Conservation (phyloP, 306 rosid species). For the Elaeagnus macrophylla region DNA sequence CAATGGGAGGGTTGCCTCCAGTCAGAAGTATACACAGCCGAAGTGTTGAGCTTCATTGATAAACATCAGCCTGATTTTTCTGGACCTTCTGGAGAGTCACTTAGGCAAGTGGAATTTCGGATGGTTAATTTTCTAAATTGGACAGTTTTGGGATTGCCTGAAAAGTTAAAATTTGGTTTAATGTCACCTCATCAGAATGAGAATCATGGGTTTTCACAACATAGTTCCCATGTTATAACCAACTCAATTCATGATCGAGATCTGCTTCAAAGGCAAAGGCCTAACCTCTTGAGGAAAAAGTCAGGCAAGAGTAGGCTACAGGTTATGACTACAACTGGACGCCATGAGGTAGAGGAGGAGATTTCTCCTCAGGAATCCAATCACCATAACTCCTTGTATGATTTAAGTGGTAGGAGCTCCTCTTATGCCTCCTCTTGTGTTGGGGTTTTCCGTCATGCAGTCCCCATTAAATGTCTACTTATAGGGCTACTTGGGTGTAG, state of each 20-base stretch:
- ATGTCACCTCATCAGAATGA: slow-evolving; percentile 52
- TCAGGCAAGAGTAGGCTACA: slow-evolving; percentile 95
- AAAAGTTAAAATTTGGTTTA: slow-evolving; percentile 54
- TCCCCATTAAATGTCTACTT: slow-evolving; percentile 85
- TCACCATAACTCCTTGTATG: slow-evolving; percentile 53
- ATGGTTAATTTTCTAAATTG: slow-evolving; percentile 72
- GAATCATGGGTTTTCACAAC: slow-evolving; percentile 44
- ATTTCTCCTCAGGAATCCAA: slow-evolving; percentile 43
- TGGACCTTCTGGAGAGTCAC: slow-evolving; percentile 90
- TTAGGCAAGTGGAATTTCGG: slow-evolving; percentile 86
- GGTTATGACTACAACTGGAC: slow-evolving; percentile 65
- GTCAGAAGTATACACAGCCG: slow-evolving; percentile 78
- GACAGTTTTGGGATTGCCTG: slow-evolving; percentile 59
- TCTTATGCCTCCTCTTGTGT: slow-evolving; percentile 47
- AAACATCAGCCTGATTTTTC: slow-evolving; percentile 82
- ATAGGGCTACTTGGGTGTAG: slow-evolving; percentile 89
- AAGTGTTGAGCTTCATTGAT: slow-evolving; percentile 57
- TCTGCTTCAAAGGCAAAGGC: slow-evolving; percentile 55
- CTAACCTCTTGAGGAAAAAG: slow-evolving; percentile 61
- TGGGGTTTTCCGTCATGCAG: slow-evolving; percentile 79
- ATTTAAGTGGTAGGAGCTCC: slow-evolving; percentile 44
- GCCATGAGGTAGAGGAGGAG: slow-evolving; percentile 67
- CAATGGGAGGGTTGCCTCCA: slow-evolving; percentile 92
- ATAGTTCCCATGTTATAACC: slow-evolving; percentile 43
- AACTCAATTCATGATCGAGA: slow-evolving; percentile 70